phyloP scores from a whole-genome alignment of 805 yeast genomes.

The Teunomyces gatunensis region DNA sequence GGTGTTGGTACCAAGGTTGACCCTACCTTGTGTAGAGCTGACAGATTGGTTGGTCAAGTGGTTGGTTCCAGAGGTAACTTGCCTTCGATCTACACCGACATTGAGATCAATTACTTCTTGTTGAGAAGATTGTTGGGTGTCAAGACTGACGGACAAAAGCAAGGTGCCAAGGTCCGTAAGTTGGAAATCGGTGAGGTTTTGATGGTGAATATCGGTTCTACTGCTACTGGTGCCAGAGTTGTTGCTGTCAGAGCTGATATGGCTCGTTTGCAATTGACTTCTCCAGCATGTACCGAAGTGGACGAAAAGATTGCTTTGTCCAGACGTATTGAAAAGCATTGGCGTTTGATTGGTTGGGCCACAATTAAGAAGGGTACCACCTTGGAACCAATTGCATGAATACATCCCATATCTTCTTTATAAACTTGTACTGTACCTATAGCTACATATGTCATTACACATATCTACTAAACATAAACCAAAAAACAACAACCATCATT shows the following conservation, averaged over 20 bases:
- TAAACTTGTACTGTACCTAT: conserved; percentile 4
- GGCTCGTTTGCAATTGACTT: conserved; percentile 95
- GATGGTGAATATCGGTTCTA: conserved; percentile 99
- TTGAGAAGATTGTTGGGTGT: conserved; percentile 97
- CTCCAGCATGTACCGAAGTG: conserved; percentile 98
- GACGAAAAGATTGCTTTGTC: conserved; percentile 98
- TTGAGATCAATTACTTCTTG: conserved; percentile 95
- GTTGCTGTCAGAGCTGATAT: conserved; percentile 97
- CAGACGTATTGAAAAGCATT: conserved; percentile 98
- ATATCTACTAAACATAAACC: conserved; percentile 1
- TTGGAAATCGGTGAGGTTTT: conserved; percentile 91
- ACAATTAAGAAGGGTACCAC: conserved; percentile 93
- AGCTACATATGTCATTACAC: conserved; percentile 2
- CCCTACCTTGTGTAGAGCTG: conserved; percentile 98
- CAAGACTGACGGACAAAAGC: conserved; percentile 95
- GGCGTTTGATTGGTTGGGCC: conserved; percentile 99
- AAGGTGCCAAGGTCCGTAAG: conserved; percentile 90
- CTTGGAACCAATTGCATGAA: conserved; percentile 66
- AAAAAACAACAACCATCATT: too few species aligned
- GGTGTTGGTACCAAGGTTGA: conserved; percentile 99
- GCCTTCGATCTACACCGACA: conserved; percentile 95
- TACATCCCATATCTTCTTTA: not conserved
- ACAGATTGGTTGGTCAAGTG: conserved; percentile 98
- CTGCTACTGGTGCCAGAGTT: conserved; percentile 99
- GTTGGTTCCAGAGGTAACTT: conserved; percentile 96